Conservation (phyloP, 73 alveolate species). For the Paramecium octaurelia region DNA sequence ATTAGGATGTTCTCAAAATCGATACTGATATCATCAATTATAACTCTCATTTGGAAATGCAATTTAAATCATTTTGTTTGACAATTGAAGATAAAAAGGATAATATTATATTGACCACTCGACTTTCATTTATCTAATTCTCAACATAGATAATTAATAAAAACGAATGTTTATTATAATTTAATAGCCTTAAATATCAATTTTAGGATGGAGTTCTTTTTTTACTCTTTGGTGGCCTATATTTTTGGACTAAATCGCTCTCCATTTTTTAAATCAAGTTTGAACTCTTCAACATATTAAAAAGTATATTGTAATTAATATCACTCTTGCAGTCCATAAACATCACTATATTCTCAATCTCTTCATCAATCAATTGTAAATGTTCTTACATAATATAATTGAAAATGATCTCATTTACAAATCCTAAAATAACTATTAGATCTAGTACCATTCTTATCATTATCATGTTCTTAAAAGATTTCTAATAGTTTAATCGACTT, state of each 20-base stretch:
- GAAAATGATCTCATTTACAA: neutral
- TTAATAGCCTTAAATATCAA: neutral
- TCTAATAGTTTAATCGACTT: neutral
- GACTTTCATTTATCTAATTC: neutral
- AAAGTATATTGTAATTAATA: constrained; percentile 18
- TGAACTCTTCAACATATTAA: neutral
- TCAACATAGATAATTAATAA: neutral
- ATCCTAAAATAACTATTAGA: neutral
- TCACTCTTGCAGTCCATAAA: neutral
- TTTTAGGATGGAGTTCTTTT: neutral
- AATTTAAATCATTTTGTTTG: neutral
- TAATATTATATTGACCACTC: neutral
- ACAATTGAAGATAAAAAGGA: neutral
- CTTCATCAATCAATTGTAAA: constrained; percentile 16
- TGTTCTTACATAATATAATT: constrained; percentile 14
- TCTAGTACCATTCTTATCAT: neutral
- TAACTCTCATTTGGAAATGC: neutral
- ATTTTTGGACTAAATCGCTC: neutral
- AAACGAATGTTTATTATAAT: neutral
- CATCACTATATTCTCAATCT: neutral
- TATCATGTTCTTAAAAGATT: constrained; percentile 21
- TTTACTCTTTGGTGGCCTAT: neutral
- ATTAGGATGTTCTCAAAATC: neutral
- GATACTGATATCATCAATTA: neutral
- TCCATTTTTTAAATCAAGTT: neutral